Evolutionary conservation across 1,284 basidiomycete species (phyloP).

Genomic region (Schizophyllum amplum): DNA sequence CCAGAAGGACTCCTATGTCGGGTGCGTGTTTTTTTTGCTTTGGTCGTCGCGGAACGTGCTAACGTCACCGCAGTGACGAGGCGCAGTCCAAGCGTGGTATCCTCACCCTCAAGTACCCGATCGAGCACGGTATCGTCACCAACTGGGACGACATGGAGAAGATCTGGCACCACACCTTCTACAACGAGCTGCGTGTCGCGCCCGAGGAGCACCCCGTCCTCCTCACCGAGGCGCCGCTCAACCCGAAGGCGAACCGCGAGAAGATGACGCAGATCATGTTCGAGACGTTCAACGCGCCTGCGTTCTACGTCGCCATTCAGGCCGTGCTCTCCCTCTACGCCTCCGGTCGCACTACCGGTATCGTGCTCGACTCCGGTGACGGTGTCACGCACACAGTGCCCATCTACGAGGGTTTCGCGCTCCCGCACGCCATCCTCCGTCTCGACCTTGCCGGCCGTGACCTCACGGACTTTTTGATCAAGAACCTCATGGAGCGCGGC

Average conservation of each 20-base stretch:
- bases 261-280: slow-evolving; percentile 97
- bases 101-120: slow-evolving; percentile 79
- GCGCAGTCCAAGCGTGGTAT: slow-evolving; percentile 71
- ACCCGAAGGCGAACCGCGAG: slow-evolving; percentile 88
- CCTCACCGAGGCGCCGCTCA: slow-evolving; percentile 82
- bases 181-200: slow-evolving; percentile 74
- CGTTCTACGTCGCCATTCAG: slow-evolving; percentile 88
- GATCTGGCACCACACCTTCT: slow-evolving; percentile 87
- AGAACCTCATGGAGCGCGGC: slow-evolving; percentile 76
- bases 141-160: slow-evolving; percentile 96
- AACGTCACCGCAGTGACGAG: slow-evolving; percentile 10
- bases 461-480: slow-evolving; percentile 74
- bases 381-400: slow-evolving; percentile 87
- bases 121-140: slow-evolving; percentile 78
- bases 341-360: slow-evolving; percentile 84
- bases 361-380: slow-evolving; percentile 87
- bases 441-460: slow-evolving; percentile 79
- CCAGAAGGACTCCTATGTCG: slow-evolving; percentile 14
- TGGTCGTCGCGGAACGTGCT: slow-evolving; percentile 2
- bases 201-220: slow-evolving; percentile 87
- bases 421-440: slow-evolving; percentile 77
- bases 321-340: slow-evolving; percentile 87
- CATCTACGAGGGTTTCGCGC: slow-evolving; percentile 81
- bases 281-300: slow-evolving; percentile 87
- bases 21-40: no score